A percentile compares a stretch with the other conserved stretches of the same genome.
phyloP scores from a whole-genome alignment of 768 basidiomycete genomes.

The Pleurotus platypus region DNA sequence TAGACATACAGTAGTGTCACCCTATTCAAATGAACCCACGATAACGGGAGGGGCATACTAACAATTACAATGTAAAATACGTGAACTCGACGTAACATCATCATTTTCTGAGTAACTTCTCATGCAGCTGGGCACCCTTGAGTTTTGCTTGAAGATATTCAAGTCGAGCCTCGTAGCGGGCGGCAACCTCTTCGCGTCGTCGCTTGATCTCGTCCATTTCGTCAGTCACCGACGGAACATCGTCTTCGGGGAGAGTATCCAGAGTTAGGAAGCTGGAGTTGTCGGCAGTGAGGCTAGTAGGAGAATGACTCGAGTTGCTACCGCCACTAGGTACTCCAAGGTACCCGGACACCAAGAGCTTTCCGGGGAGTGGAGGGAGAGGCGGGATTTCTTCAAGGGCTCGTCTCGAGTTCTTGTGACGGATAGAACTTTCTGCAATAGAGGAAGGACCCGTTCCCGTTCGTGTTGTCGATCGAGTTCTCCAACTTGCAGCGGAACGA shows the following conservation, averaged over 20 bases:
- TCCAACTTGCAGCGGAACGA: conserved; percentile 23
- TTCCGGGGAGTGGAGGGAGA: background rate
- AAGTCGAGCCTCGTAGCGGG: conserved; percentile 65
- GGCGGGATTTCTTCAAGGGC: conserved; percentile 1
- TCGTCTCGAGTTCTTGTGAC: conserved; percentile 34
- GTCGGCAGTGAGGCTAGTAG: conserved; percentile 13
- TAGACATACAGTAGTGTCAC: too few relatives aligned
- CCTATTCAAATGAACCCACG: too few relatives aligned
- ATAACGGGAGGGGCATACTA: too few relatives aligned
- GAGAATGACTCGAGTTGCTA: conserved; percentile 1
- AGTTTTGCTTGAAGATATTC: conserved; percentile 74
- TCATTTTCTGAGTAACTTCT: conserved; percentile 38
- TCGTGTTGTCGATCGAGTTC: background rate
- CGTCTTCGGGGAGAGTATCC: conserved; percentile 12
- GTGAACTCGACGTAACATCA: background rate
- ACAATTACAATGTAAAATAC: too few relatives aligned
- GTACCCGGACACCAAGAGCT: background rate
- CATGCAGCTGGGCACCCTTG: conserved; percentile 70
- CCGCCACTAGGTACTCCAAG: conserved; percentile 10
- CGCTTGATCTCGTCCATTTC: conserved; percentile 63
- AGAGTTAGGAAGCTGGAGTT: conserved; percentile 4
- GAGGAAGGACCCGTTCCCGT: conserved; percentile 1
- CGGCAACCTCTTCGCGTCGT: conserved; percentile 61
- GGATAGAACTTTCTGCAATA: conserved; percentile 24
- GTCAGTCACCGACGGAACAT: conserved; percentile 13